These are phyloP conservation scores for Hanseniaspora hatyaiensis DNA, from an alignment of 805 yeast species.

Conservation along the genomic window DNA sequence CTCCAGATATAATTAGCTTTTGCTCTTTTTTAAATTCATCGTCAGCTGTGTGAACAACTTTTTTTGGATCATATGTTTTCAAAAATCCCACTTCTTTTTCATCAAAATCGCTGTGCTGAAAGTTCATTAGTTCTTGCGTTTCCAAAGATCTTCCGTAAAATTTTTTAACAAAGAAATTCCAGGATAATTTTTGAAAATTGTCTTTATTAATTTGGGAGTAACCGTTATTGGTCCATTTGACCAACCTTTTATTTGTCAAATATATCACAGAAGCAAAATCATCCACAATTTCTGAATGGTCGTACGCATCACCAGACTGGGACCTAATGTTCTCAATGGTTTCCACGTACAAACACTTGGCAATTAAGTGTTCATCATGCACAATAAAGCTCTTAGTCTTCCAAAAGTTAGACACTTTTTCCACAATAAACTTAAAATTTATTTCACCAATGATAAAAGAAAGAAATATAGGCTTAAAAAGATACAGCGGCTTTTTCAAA, in stretches of 20 bases:
- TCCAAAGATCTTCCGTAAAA: constrained; percentile 9
- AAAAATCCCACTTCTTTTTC: not conserved
- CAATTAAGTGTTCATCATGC: not conserved
- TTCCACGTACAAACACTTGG: constrained; percentile 5
- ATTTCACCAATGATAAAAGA: not conserved
- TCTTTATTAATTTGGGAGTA: constrained; percentile 2
- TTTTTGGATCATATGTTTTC: not conserved
- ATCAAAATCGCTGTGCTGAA: not conserved
- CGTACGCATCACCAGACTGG: not conserved
- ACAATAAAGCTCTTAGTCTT: not conserved
- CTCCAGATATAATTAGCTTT: not conserved
- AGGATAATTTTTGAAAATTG: constrained; percentile 7
- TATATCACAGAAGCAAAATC: constrained; percentile 10
- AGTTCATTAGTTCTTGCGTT: constrained; percentile 2
- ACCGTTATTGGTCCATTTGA: constrained; percentile 10
- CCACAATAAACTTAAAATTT: not conserved
- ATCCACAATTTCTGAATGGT: not conserved
- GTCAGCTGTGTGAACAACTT: not conserved
- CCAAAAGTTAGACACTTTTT: not conserved
- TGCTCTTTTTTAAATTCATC: not conserved
- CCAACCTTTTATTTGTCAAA: constrained; percentile 11
- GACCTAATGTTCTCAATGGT: not conserved
- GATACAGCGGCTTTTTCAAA: not conserved
- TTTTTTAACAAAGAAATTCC: constrained; percentile 6
- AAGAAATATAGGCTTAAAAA: not conserved